Evolutionary conservation across 257 asterid species (phyloP), one percentile per base, ranked within the genome.

Genomic region (Solanum corneliomulleri): DNA sequence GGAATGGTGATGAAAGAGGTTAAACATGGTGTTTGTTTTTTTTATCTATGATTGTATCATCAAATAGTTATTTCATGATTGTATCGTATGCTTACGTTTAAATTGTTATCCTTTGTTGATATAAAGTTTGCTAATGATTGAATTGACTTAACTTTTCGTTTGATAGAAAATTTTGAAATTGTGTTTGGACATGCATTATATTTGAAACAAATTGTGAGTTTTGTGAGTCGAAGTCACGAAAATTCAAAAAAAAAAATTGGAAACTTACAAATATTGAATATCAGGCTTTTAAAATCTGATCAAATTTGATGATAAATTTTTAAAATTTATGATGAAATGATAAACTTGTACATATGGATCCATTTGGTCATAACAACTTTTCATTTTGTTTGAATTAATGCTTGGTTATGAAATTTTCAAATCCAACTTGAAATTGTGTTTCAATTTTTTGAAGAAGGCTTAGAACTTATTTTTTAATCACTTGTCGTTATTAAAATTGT

Each of bases 1-100:
- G 98, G 99, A 18, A 18, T 88, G 96, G 96, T 69, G 99, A 96
- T 92, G 99, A 96, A 89, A 92, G 94, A 74, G 83, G 77, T 76
- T 93, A 68, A 84, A 27, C 14, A 29, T 16, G 11, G 62, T 29
- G 16, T 78, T n/a, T n/a, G n/a, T 16, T 3, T 45, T 16, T 37
- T 37, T 33, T 0, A 37, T 37, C 68, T 7, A 75, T 23, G 49
- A 37, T 74, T 76, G 83, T 76, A 21, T 23, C 6, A 23, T n/a
- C 21, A 39, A 23, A 12, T 76, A 41, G 35, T 15, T 9, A 41
- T 42, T 76, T 39, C 82, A 21, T 15, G 21, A 14, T 13, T 68
- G 75, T 68, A 68, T 68, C 21, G 11, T 27, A 68, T 68, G 75
- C 11, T 68, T 68, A 29, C 39, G 7, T 68, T 68, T 68, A 6